Conservation (phyloP, 495 filamentous ascomycete genomes). For the Letharia lupina region DNA sequence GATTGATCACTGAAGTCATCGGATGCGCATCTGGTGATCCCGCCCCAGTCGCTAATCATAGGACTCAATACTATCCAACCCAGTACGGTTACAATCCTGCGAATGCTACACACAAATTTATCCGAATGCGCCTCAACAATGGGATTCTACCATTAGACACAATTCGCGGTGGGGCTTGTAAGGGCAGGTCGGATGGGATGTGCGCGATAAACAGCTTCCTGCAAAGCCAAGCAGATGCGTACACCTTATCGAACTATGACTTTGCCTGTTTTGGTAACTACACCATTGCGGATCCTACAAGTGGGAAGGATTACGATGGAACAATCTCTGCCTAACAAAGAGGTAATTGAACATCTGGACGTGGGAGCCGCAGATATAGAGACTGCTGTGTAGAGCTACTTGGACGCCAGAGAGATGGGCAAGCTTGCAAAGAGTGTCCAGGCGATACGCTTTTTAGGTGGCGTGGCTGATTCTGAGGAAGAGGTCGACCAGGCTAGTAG, state of each 20-base stretch:
- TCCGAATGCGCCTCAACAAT: conserved; percentile 36
- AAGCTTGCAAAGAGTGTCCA: too few species aligned
- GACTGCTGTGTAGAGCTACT: too few species aligned
- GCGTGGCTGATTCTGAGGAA: too few species aligned
- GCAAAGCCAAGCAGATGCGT: conserved; percentile 26
- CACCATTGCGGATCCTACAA: conserved; percentile 28
- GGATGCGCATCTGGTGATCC: conserved; percentile 30
- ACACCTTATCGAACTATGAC: conserved; percentile 30
- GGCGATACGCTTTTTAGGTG: too few species aligned
- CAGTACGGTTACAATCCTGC: conserved; percentile 33
- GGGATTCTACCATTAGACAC: conserved; percentile 35
- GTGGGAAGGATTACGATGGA: conserved; percentile 35
- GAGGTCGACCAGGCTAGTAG: too few species aligned
- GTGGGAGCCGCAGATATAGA: too few species aligned
- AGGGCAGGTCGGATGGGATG: conserved; percentile 32
- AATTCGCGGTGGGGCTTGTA: conserved; percentile 31
- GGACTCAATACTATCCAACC: conserved; percentile 29
- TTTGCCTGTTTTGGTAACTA: conserved; percentile 37
- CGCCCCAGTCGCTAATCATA: conserved; percentile 20
- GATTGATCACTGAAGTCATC: conserved; percentile 36
- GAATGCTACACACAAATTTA: conserved; percentile 35
- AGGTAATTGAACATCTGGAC: too few species aligned
- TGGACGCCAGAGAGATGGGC: too few species aligned
- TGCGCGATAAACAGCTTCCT: conserved; percentile 30
- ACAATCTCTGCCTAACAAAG: conserved; percentile 21